Evolutionary conservation across 495 filamentous ascomycete genomes (phyloP).

Genomic region (Penicillium canescens): DNA sequence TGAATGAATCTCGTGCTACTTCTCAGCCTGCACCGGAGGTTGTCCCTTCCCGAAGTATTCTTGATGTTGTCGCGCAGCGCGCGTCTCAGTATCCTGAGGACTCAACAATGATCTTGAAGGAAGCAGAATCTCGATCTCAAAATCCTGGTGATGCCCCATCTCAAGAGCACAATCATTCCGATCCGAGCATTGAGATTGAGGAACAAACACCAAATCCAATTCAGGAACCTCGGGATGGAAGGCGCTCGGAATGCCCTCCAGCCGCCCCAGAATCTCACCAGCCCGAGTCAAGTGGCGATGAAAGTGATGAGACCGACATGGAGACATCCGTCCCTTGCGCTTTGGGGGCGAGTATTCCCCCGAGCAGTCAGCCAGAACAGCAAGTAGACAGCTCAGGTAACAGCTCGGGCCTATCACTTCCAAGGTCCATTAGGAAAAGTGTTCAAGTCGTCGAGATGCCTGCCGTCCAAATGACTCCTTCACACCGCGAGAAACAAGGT

Average conservation of each 20-base stretch:
- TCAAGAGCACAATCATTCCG: not conserved
- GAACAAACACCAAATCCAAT: not conserved
- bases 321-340: constrained; percentile 54
- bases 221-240: not conserved
- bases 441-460: constrained; percentile 45
- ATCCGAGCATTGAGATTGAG: not conserved
- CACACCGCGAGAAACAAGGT: constrained; percentile 1
- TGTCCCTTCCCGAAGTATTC: not conserved
- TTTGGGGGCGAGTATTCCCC: constrained; percentile 33
- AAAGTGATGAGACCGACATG: constrained; percentile 51
- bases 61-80: not conserved
- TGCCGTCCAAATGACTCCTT: constrained; percentile 10
- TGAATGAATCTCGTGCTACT: not conserved
- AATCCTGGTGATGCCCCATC: not conserved
- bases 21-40: not conserved
- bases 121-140: not conserved
- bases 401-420: constrained; percentile 28
- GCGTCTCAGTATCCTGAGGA: not conserved
- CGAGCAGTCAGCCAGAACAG: constrained; percentile 28
- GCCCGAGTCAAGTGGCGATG: constrained; percentile 16
- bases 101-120: not conserved
- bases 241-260: not conserved
- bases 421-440: constrained; percentile 13
- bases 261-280: not conserved
- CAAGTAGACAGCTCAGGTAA: constrained; percentile 24